A percentile compares a stretch with the other conserved stretches of the same genome.
These are phyloP conservation scores for Plasmodium ovale DNA, from an alignment of 169 alveolate genomes.

Conservation along the genomic window DNA sequence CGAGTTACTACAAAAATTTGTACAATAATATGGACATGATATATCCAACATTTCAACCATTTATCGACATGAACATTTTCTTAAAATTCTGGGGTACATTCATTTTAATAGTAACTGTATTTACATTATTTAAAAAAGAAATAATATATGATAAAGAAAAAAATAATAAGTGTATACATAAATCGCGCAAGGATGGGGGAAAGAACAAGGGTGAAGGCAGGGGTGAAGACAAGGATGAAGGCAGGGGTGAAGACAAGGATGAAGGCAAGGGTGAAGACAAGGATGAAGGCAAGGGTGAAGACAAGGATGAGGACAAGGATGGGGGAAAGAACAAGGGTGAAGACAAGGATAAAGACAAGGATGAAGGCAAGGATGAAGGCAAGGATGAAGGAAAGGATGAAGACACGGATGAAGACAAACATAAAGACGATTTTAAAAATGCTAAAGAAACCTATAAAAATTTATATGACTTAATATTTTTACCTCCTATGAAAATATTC, in stretches of 20 bases:
- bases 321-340: constrained; percentile 23
- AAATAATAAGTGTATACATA: not conserved
- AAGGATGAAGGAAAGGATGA: constrained; percentile 4
- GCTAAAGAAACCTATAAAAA: constrained; percentile 68
- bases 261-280: constrained; percentile 6
- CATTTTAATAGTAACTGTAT: constrained; percentile 76
- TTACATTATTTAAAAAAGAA: constrained; percentile 67
- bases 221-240: not conserved
- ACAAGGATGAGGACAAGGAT: not conserved
- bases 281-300: constrained; percentile 30
- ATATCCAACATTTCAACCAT: constrained; percentile 67
- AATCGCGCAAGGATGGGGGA: not conserved
- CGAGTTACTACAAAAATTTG: constrained; percentile 32
- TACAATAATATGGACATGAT: constrained; percentile 16
- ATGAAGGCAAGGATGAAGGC: constrained; percentile 8
- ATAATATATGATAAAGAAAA: constrained; percentile 20
- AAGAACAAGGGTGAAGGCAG: constrained; percentile 33
- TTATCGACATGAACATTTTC: constrained; percentile 81
- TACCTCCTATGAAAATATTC: constrained; percentile 80
- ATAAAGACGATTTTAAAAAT: constrained; percentile 73
- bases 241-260: constrained; percentile 8
- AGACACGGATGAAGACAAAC: constrained; percentile 36
- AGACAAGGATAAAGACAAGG: constrained; percentile 6
- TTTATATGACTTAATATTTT: constrained; percentile 71
- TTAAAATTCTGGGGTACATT: constrained; percentile 81